Evolutionary conservation across 495 filamentous ascomycete species (phyloP).

Genomic region (Podospora tetraspora): DNA sequence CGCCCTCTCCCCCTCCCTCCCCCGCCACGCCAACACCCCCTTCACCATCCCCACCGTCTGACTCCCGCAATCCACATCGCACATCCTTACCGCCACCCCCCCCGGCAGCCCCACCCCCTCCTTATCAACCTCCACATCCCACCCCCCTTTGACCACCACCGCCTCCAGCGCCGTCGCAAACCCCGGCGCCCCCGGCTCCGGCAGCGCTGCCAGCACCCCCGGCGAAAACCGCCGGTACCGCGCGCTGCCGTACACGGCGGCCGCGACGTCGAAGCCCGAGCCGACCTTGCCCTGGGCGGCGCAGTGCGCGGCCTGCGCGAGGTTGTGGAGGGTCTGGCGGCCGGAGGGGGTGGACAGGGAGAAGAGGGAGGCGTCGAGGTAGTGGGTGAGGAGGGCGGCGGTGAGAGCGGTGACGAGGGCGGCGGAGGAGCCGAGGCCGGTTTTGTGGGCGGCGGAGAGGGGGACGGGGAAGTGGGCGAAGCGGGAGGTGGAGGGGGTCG

Average conservation of each 20-base stretch:
- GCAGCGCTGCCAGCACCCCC: conserved; percentile 58
- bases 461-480: conserved; percentile 77
- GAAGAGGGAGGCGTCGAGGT: conserved; percentile 60
- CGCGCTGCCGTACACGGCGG: conserved; percentile 85
- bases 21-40: conserved; percentile 78
- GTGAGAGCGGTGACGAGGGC: conserved; percentile 91
- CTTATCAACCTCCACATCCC: conserved; percentile 74
- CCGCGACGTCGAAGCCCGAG: conserved; percentile 93
- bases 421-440: conserved; percentile 90
- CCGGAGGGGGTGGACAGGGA: conserved; percentile 35
- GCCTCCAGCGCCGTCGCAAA: conserved; percentile 62
- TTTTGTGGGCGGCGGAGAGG: conserved; percentile 81
- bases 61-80: conserved; percentile 92
- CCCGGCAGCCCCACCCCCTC: conserved; percentile 61
- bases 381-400: conserved; percentile 72
- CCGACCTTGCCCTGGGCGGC: conserved; percentile 96
- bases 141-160: conserved; percentile 48
- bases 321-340: conserved; percentile 66
- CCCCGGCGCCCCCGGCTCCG: conserved; percentile 54
- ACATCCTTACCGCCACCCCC: conserved; percentile 80
- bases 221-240: conserved; percentile 89
- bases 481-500: conserved; percentile 31
- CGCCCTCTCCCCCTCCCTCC: conserved; percentile 59
- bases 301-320: conserved; percentile 89
- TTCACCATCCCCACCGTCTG: conserved; percentile 93